Percentiles rank a stretch among this genome's conserved stretches.
Evolutionary conservation across 1,284 basidiomycete species (phyloP).

Genomic region (Rhodotorula sp.): DNA sequence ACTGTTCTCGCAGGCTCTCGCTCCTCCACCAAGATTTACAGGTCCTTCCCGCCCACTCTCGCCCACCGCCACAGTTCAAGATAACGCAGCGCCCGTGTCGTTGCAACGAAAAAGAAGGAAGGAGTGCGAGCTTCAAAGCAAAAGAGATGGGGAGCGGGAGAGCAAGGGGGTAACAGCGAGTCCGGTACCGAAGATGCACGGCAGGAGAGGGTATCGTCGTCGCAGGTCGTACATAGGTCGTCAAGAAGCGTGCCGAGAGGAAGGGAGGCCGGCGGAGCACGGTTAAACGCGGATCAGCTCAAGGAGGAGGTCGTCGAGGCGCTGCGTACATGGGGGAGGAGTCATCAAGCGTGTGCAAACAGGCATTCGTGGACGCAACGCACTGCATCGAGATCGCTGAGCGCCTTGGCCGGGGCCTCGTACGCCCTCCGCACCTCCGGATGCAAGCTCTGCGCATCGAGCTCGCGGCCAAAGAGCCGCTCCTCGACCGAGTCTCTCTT

Average conservation of each 20-base stretch:
- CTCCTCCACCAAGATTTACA: too few species aligned
- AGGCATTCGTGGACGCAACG: not conserved
- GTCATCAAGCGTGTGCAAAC: not conserved
- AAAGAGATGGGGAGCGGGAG: too few species aligned
- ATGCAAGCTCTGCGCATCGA: not conserved
- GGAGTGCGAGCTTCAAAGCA: too few species aligned
- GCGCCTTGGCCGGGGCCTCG: not conserved
- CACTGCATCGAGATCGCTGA: constrained; percentile 8
- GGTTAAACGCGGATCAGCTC: not conserved
- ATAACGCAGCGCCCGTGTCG: too few species aligned
- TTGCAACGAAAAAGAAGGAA: too few species aligned
- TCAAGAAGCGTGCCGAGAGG: not conserved
- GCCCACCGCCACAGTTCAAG: too few species aligned
- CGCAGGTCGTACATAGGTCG: not conserved
- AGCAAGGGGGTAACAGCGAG: too few species aligned
- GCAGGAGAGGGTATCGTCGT: not conserved
- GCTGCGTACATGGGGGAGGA: not conserved
- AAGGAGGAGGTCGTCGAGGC: not conserved
- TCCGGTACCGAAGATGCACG: too few species aligned
- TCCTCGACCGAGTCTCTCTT: not conserved
- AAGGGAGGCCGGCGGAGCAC: not conserved
- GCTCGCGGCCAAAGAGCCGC: not conserved
- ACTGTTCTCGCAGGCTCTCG: too few species aligned
- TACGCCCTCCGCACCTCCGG: not conserved
- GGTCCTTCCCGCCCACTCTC: too few species aligned